Evolutionary conservation across 306 rosid species (phyloP), one percentile per base, ranked within the genome.

Genomic region (Cercis canadensis): DNA sequence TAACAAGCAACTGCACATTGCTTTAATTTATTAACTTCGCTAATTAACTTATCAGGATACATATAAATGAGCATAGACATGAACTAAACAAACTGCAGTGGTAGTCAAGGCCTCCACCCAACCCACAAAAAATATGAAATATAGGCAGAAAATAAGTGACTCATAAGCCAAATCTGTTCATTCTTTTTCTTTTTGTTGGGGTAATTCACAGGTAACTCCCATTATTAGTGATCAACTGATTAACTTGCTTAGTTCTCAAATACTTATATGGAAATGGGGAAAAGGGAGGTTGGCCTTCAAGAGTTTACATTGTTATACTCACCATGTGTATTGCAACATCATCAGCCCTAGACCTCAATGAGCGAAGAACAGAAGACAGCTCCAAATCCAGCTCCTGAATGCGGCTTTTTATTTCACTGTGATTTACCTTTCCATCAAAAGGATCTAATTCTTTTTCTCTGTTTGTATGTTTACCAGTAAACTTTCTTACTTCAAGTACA

Each of bases 361-460:
- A 76, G 60, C 57, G 65, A 51, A 87, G 90, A 19, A 57, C 82
- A 37, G 89, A 73, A 61, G 88, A 83, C 53, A 92, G 92, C 87
- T 92, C 93, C 14, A 66, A 83, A 72, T 95, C 79, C 65, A 92
- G 86, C 43, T 72, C 67, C 70, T 75, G 83, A 80, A 95, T 79
- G 51, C 82, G 90, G 65, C 65, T 70, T 75, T 62, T 78, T 24
- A 92, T 55, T 78, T 85, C 85, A 65, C 21, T 62, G 57, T 54
- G 76, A 69, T 64, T 68, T 72, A 80, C 67, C 69, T 65, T 78
- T 57, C 80, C 69, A 39, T 39, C 43, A 33, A 49, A 49, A 65
- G 77, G 77, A 78, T 65, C 75, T 31, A 69, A 54, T 62, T 84
- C 82, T 17, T 44, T 63, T 76, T 74, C 72, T 53, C 43, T 64